A percentile compares a stretch with the other conserved stretches of the same genome.
phyloP scores from a whole-genome alignment of 169 alveolate genomes.

The Plasmodium chabaudi region DNA sequence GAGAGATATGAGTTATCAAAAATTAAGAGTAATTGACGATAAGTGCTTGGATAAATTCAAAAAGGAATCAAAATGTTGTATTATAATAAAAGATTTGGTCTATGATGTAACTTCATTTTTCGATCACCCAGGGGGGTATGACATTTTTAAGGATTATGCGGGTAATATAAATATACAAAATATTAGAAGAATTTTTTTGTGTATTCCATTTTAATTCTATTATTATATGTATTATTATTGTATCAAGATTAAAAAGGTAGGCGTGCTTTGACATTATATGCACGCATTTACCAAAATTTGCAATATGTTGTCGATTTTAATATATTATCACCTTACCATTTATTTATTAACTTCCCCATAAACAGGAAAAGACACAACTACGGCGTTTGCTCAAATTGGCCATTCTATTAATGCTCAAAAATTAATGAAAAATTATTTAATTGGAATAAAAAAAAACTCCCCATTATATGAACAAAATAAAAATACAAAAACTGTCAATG shows the following conservation, averaged over 20 bases:
- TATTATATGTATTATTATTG: background rate
- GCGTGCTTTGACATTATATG: no score
- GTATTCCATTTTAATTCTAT: background rate
- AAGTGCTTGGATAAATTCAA: slow-evolving; percentile 25
- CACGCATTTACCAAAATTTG: no score
- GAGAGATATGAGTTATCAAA: slow-evolving; percentile 24
- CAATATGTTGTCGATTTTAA: background rate
- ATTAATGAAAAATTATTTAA: slow-evolving; percentile 53
- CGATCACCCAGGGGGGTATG: slow-evolving; percentile 76
- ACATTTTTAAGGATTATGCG: slow-evolving; percentile 40
- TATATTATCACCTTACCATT: background rate
- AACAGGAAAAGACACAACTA: slow-evolving; percentile 75
- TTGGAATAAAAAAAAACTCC: slow-evolving; percentile 57
- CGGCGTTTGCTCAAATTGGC: slow-evolving; percentile 38
- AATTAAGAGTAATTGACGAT: slow-evolving; percentile 60
- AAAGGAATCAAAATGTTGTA: slow-evolving; percentile 51
- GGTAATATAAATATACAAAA: slow-evolving; percentile 15
- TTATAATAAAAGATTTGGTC: slow-evolving; percentile 59
- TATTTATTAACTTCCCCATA: background rate
- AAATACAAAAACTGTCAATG: slow-evolving; percentile 33
- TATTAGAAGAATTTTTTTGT: background rate
- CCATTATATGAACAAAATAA: slow-evolving; percentile 26
- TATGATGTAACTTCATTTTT: slow-evolving; percentile 71
- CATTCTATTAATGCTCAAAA: slow-evolving; percentile 62
- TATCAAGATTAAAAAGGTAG: no score